Evolutionary conservation across 2,329 filamentous ascomycete genomes (phyloP).

Genomic region (Hypoxylon sp.): DNA sequence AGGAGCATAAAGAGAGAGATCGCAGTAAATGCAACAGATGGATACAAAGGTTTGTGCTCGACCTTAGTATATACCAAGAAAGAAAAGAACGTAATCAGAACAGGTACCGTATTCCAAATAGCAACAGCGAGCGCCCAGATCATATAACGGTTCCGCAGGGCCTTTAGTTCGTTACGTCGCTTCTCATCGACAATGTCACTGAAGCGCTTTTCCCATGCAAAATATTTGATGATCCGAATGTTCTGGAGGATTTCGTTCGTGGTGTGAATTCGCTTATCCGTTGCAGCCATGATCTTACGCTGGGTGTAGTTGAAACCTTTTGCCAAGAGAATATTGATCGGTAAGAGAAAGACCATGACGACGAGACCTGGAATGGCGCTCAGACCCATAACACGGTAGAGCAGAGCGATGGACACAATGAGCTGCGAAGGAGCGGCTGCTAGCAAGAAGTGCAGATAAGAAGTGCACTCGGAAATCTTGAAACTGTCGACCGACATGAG

Average conservation of each 20-base stretch:
- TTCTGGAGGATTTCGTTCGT: slow-evolving; percentile 98
- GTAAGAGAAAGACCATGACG: slow-evolving; percentile 90
- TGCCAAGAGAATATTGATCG: slow-evolving; percentile 90
- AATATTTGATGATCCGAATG: slow-evolving; percentile 99
- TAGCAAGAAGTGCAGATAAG: slow-evolving; percentile 96
- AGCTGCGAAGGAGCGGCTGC: slow-evolving; percentile 92
- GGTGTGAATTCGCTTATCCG: slow-evolving; percentile 94
- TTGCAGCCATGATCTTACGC: slow-evolving; percentile 91
- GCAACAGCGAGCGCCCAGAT: slow-evolving; percentile 93
- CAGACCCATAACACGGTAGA: slow-evolving; percentile 91
- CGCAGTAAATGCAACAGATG: slow-evolving; percentile 95
- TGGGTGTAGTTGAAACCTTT: slow-evolving; percentile 88
- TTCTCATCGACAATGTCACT: slow-evolving; percentile 90
- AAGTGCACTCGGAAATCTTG: slow-evolving; percentile 95
- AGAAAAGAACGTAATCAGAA: slow-evolving; percentile 95
- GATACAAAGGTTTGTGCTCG: slow-evolving; percentile 89
- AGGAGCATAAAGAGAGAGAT: slow-evolving; percentile 96
- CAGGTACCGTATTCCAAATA: slow-evolving; percentile 95
- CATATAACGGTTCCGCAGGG: slow-evolving; percentile 86
- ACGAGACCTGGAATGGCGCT: slow-evolving; percentile 95
- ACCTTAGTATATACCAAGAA: slow-evolving; percentile 94
- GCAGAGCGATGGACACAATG: slow-evolving; percentile 81
- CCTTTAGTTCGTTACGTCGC: slow-evolving; percentile 81
- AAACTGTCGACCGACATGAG: slow-evolving; percentile 99
- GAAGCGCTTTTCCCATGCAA: slow-evolving; percentile 97